These are phyloP conservation scores for Penicillium taxi DNA, from an alignment of 495 filamentous ascomycete genomes.

Conservation along the genomic window DNA sequence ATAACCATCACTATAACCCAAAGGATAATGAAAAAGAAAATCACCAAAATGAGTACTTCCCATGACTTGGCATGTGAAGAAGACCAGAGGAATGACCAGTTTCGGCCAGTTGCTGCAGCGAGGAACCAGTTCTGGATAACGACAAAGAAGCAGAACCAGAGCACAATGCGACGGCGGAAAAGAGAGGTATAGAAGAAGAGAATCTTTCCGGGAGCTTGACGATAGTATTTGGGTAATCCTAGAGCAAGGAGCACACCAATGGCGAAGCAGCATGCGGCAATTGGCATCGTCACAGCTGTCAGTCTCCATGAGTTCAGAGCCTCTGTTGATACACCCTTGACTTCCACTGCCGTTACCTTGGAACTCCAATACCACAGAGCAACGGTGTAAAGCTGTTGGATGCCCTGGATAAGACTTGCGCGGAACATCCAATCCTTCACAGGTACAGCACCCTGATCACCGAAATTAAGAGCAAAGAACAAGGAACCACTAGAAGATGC, in stretches of 20 bases:
- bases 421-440: slow-evolving; percentile 58
- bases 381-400: slow-evolving; percentile 55
- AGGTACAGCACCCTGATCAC: slow-evolving; percentile 47
- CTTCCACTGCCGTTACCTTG: slow-evolving; percentile 21
- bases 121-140: slow-evolving; percentile 63
- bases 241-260: slow-evolving; percentile 46
- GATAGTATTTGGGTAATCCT: slow-evolving; percentile 59
- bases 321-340: slow-evolving; percentile 19
- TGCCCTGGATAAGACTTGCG: slow-evolving; percentile 55
- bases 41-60: slow-evolving; percentile 43
- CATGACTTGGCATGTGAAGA: slow-evolving; percentile 45
- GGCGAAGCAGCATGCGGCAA: slow-evolving; percentile 47
- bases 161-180: slow-evolving; percentile 49
- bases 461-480: slow-evolving; percentile 62
- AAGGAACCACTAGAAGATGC: slow-evolving; percentile 54
- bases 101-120: slow-evolving; percentile 51
- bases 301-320: slow-evolving; percentile 40
- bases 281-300: slow-evolving; percentile 43
- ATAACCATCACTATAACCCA: slow-evolving; percentile 44
- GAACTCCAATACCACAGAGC: slow-evolving; percentile 62
- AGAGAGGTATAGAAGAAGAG: slow-evolving; percentile 34
- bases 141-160: slow-evolving; percentile 49
- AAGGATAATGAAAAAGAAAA: slow-evolving; percentile 51
- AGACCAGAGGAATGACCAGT: slow-evolving; percentile 54
- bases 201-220: slow-evolving; percentile 24